Evolutionary conservation across 257 asterid genomes (phyloP), one percentile per base, ranked within the genome.

Genomic region (Rehmannia glutinosa): DNA sequence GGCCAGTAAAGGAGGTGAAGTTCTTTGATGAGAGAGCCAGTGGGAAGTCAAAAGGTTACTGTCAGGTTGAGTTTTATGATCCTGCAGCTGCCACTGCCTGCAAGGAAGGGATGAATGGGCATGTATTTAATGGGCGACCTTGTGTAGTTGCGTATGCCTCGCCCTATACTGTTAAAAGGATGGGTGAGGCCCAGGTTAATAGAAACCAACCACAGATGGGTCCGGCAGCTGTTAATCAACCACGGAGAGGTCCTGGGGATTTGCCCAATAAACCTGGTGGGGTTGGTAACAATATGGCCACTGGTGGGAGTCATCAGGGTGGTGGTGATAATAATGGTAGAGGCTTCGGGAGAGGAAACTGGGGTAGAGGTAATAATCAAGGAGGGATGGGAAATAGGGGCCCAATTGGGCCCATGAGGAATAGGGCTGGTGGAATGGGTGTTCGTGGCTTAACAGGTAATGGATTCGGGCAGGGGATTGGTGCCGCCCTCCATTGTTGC

Each of bases 61-160:
- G 96, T 63, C 96, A 89, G 84, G 96, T 84, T 27, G 96, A 89
- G 73, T 86, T 84, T 73, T 87, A 75, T 69, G 88, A 86, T 60
- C 78, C 96, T 45, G 72, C 73, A 30, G 80, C 82, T 52, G 91
- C 96, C 53, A 57, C 85, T 43, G 81, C 92, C 13, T 89, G 96
- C 80, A 86, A 84, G 73, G 95, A 89, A 58, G 80, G 89, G 60
- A 86, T 89, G 96, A 82, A 89, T 73, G 96, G 95, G 6, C 88
- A 86, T 70, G 33, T 84, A 27, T 89, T 86, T 64, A 89, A 89
- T 62, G 95, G 91, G 3, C 75, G 96, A 43, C 87, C 96, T 1
- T 89, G 96, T 77, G 89, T 86, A 5, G 96, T 89, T 35, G 96
- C 96, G n/a, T 89, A 66, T 81, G 96, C 95, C 55, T 84, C 96